A percentile compares a stretch with the other conserved stretches of the same genome.
phyloP scores from a whole-genome alignment of 768 basidiomycete species.

The Cyathus striatus region DNA sequence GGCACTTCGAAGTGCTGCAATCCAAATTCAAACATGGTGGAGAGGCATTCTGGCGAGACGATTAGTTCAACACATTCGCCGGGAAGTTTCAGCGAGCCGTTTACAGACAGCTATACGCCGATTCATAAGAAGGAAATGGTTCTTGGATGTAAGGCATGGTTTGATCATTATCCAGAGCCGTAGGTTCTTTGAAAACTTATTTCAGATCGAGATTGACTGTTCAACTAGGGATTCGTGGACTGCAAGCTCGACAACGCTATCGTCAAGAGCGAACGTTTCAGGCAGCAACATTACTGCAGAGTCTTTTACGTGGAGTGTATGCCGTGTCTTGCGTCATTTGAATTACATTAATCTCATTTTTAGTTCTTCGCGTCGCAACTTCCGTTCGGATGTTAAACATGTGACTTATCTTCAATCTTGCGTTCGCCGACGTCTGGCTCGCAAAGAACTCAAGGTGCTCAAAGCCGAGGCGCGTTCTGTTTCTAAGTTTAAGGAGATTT shows the following conservation, averaged over 20 bases:
- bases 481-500: conserved; percentile 97
- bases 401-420: conserved; percentile 90
- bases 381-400: conserved; percentile 57
- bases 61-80: conserved; percentile 65
- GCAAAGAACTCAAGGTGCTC: conserved; percentile 78
- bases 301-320: conserved; percentile 84
- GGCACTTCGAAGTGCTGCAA: conserved; percentile 62
- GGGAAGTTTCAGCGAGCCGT: conserved; percentile 68
- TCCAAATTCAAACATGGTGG: conserved; percentile 94
- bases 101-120: conserved; percentile 72
- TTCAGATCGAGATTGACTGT: background rate
- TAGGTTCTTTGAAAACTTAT: conserved; percentile 31
- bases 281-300: conserved; percentile 75
- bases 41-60: conserved; percentile 76
- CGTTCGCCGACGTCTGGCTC: conserved; percentile 82
- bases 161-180: conserved; percentile 80
- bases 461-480: conserved; percentile 93
- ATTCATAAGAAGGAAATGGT: conserved; percentile 69
- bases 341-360: conserved; percentile 8
- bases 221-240: conserved; percentile 65
- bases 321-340: conserved; percentile 21
- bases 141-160: conserved; percentile 55
- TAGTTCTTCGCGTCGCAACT: conserved; percentile 51
- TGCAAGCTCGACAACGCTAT: conserved; percentile 59
- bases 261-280: conserved; percentile 45